phyloP scores from a whole-genome alignment of 805 yeast genomes.

The Sungouiella blattae region DNA sequence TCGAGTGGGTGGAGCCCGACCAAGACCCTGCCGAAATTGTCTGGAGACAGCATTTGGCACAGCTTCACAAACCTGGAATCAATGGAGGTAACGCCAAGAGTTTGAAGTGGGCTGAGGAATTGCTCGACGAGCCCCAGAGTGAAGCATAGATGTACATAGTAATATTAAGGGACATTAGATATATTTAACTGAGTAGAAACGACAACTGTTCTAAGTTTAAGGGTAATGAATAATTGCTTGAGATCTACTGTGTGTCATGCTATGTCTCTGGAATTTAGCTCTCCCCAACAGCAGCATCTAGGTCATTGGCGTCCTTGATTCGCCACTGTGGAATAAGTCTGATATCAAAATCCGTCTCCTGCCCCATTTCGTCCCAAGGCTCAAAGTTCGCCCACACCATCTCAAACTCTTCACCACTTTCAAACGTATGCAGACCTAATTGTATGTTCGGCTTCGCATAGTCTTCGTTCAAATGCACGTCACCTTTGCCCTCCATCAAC shows the following conservation, averaged over 20 bases:
- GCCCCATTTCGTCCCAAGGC: slow-evolving; percentile 43
- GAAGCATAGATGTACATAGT: no score
- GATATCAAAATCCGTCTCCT: slow-evolving; percentile 38
- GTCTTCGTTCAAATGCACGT: slow-evolving; percentile 21
- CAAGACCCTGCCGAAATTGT: slow-evolving; percentile 38
- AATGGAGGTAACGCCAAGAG: slow-evolving; percentile 9
- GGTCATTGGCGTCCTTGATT: no score
- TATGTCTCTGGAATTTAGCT: no score
- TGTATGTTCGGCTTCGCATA: slow-evolving; percentile 35
- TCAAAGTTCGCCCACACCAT: slow-evolving; percentile 41
- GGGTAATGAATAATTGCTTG: no score
- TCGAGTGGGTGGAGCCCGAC: slow-evolving; percentile 22
- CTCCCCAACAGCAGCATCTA: no score
- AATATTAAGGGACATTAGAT: no score
- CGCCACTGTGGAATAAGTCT: slow-evolving; percentile 32
- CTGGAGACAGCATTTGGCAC: slow-evolving; percentile 33
- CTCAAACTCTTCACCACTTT: slow-evolving; percentile 42
- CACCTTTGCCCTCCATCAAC: slow-evolving; percentile 30
- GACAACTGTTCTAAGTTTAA: no score
- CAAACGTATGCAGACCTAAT: slow-evolving; percentile 34
- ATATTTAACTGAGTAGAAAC: no score
- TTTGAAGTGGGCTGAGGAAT: slow-evolving; percentile 41
- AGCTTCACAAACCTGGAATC: slow-evolving; percentile 18
- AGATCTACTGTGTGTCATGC: no score
- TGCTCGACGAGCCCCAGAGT: slow-evolving; percentile 19